Evolutionary conservation across 768 basidiomycete genomes (phyloP), one percentile per base, ranked within the genome.

Genomic region (Hygrophorus russula): DNA sequence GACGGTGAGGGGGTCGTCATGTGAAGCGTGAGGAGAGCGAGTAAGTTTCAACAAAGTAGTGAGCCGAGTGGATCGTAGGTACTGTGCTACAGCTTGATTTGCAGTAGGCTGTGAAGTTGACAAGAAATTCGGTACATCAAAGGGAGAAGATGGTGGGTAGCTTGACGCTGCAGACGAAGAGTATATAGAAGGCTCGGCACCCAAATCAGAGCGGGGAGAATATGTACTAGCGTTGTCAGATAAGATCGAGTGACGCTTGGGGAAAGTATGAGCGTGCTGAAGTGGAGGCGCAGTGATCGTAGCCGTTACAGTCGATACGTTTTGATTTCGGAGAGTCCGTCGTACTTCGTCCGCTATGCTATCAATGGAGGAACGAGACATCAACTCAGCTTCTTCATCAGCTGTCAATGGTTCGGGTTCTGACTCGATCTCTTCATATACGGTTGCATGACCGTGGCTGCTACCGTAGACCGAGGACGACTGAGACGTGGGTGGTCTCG

Each of bases 361-460:
- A 59, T 92, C 89, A 49, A 89, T 75, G 13, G 87, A 90, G 15
- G 89, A 90, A n/a, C 83, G 76, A 32, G 82, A 80, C 39, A 85
- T 50, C 37, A 81, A 54, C 36, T 84, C 82, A 2, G 67, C 65
- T 47, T 82, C 82, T 46, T 80, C 80, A 42, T 73, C 70, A 31
- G 65, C 62, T 32, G 68, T 58, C 36, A 70, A 52, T 6, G 69
- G 65, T 44, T 71, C 68, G 24, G 62, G 67, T 50, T 76, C 78
- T 27, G 72, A 69, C 56, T 78, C 77, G 2, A 64, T 62, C 51
- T 75, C 73, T 58, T 78, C 77, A 35, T 67, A 66, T 15, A 71
- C 57, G 9, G 64, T 67, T 19, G 63, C 54, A 60, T 71, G 71
- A 14, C 68, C 67, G 46, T 68, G 62, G 51, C 67, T 74, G 19